Evolutionary conservation across 2,329 filamentous ascomycete genomes (phyloP).

Genomic region (Aspergillus sp.): DNA sequence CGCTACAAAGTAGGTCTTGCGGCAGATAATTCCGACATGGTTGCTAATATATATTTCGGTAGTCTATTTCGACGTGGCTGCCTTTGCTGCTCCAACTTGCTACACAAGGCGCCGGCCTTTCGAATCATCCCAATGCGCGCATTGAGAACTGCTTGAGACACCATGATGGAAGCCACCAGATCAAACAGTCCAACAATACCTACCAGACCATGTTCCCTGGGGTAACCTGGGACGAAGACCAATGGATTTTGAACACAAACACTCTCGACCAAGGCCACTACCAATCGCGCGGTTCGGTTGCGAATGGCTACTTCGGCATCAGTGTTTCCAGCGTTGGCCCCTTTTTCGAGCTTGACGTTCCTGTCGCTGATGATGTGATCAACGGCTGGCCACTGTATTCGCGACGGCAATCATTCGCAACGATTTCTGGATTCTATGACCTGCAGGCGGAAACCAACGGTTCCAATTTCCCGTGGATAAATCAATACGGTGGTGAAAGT

Average conservation of each 20-base stretch:
- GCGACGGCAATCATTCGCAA: conserved; percentile 64
- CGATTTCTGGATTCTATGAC: conserved; percentile 67
- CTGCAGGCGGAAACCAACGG: conserved; percentile 58
- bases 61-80: conserved; percentile 11
- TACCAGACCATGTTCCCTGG: conserved; percentile 53
- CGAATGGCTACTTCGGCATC: conserved; percentile 66
- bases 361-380: conserved; percentile 53
- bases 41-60: neutral
- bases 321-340: conserved; percentile 63
- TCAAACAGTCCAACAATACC: conserved; percentile 22
- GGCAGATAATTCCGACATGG: too few species aligned
- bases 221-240: conserved; percentile 60
- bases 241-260: conserved; percentile 57
- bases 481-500: conserved; percentile 68
- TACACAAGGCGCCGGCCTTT: neutral
- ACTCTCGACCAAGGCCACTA: conserved; percentile 58
- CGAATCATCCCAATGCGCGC: conserved; percentile 13
- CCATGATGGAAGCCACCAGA: conserved; percentile 6
- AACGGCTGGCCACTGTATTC: conserved; percentile 69
- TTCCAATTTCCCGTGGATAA: conserved; percentile 67
- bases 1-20: conserved; percentile 10
- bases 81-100: conserved; percentile 11
- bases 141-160: conserved; percentile 10
- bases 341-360: conserved; percentile 60
- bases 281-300: conserved; percentile 60